Percentiles rank a stretch among this genome's conserved stretches.
phyloP scores from a whole-genome alignment of 192 early-diverging fungal species.

The Powellomyces hirtus region DNA sequence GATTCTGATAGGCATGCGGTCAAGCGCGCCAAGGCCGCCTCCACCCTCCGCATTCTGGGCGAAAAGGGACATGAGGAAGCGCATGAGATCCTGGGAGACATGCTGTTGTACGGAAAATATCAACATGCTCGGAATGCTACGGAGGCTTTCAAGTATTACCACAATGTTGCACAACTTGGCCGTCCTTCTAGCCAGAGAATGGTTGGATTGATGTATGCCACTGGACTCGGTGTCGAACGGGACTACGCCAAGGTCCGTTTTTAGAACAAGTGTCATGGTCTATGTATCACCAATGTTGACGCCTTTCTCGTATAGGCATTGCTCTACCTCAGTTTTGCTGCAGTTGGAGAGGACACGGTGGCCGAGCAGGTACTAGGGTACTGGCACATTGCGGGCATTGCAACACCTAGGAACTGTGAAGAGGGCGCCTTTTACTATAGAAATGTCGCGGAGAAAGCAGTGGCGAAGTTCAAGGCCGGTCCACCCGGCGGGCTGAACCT shows the following conservation, averaged over 20 bases:
- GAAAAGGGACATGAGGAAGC: slow-evolving; percentile 55
- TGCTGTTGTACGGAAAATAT: slow-evolving; percentile 64
- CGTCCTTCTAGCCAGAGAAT: slow-evolving; percentile 84
- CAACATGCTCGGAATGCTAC: slow-evolving; percentile 52
- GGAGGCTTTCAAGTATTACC: slow-evolving; percentile 65
- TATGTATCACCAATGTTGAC: no score
- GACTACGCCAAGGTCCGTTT: slow-evolving; percentile 71
- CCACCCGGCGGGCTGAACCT: slow-evolving; percentile 75
- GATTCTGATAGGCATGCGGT: slow-evolving; percentile 6
- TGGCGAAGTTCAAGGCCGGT: slow-evolving; percentile 65
- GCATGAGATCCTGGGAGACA: slow-evolving; percentile 64
- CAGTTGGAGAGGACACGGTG: slow-evolving; percentile 64
- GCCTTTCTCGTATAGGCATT: slow-evolving; percentile 45
- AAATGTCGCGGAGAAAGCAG: slow-evolving; percentile 72
- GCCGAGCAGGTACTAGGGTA: slow-evolving; percentile 86
- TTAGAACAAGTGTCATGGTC: not conserved
- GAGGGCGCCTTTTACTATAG: slow-evolving; percentile 78
- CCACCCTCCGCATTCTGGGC: slow-evolving; percentile 47
- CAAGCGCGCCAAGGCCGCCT: slow-evolving; percentile 37
- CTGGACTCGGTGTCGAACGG: slow-evolving; percentile 74
- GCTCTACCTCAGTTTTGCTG: slow-evolving; percentile 80
- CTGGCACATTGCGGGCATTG: slow-evolving; percentile 78
- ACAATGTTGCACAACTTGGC: slow-evolving; percentile 60
- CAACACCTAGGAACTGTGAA: slow-evolving; percentile 72
- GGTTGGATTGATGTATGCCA: slow-evolving; percentile 88